A percentile compares a stretch with the other conserved stretches of the same genome.
These are phyloP conservation scores for Microcyclospora tardicrescens DNA, from an alignment of 2,329 filamentous ascomycete species.

Conservation along the genomic window DNA sequence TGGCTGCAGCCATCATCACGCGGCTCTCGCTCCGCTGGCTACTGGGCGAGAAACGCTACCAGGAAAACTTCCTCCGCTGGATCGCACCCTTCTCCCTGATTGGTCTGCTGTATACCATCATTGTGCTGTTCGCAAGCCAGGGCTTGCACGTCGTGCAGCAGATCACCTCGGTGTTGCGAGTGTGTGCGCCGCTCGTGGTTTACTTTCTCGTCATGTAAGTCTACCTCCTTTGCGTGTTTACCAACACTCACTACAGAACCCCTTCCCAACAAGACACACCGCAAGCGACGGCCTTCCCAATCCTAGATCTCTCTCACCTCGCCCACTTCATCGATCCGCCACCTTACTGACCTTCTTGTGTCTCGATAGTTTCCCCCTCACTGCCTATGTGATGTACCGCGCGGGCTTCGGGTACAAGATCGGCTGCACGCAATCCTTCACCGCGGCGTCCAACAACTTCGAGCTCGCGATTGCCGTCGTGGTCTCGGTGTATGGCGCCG, in stretches of 20 bases:
- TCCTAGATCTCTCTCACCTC: no score
- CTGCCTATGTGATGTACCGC: conserved; percentile 47
- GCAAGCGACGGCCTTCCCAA: no score
- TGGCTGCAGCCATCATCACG: conserved; percentile 67
- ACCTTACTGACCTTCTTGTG: no score
- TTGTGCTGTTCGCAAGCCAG: conserved; percentile 75
- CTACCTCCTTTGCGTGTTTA: background rate
- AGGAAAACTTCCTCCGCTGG: conserved; percentile 55
- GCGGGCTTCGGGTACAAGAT: conserved; percentile 63
- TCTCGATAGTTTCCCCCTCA: conserved; percentile 45
- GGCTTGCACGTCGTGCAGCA: conserved; percentile 65
- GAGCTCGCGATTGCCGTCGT: conserved; percentile 83
- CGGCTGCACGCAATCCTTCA: conserved; percentile 68
- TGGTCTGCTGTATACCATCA: conserved; percentile 74
- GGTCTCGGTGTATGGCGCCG: conserved; percentile 63
- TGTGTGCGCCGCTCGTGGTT: conserved; percentile 66
- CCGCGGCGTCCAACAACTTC: conserved; percentile 85
- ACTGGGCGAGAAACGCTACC: conserved; percentile 49
- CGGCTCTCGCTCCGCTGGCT: conserved; percentile 47
- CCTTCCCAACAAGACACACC: no score
- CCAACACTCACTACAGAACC: conserved; percentile 31
- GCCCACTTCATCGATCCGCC: no score
- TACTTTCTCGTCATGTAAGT: conserved; percentile 51
- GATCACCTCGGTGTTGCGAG: conserved; percentile 68
- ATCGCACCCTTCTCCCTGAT: conserved; percentile 64